These are phyloP conservation scores for Lycium barbarum DNA, from an alignment of 257 asterid genomes.

Conservation along the genomic window DNA sequence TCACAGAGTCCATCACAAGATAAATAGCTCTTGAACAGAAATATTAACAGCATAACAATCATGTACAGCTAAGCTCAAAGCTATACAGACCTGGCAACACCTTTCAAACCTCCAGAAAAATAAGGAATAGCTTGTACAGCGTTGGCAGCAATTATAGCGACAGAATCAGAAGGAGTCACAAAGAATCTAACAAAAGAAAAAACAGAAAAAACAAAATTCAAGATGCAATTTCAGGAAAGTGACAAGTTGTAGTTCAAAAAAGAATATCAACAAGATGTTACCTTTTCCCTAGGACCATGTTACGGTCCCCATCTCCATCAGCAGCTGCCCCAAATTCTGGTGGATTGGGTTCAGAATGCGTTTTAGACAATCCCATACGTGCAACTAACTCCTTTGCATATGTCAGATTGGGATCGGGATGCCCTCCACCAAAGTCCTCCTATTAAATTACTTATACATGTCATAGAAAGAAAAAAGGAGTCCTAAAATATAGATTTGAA, in stretches of 20 bases:
- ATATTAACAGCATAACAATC: constrained; percentile 3
- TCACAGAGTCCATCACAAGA: constrained; percentile 16
- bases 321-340: constrained; percentile 99
- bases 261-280: constrained; percentile 23
- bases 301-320: constrained; percentile 99
- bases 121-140: constrained; percentile 94
- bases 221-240: constrained; percentile 24
- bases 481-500: neutral
- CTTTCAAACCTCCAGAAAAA: constrained; percentile 93
- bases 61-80: neutral
- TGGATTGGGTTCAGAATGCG: constrained; percentile 67
- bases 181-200: constrained; percentile 65
- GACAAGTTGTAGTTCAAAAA: constrained; percentile 31
- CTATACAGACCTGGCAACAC: constrained; percentile 86
- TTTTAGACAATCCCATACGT: constrained; percentile 90
- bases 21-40: constrained; percentile 21
- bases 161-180: constrained; percentile 99
- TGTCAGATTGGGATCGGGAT: constrained; percentile 98
- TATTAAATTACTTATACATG: constrained; percentile 46
- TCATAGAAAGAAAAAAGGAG: neutral
- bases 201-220: neutral
- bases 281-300: constrained; percentile 98
- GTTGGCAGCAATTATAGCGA: constrained; percentile 96
- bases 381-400: constrained; percentile 96
- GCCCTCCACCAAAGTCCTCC: constrained; percentile 99